These are phyloP conservation scores for Rhytidhysteron rufulum DNA, from an alignment of 2,329 filamentous ascomycete species.

Conservation along the genomic window DNA sequence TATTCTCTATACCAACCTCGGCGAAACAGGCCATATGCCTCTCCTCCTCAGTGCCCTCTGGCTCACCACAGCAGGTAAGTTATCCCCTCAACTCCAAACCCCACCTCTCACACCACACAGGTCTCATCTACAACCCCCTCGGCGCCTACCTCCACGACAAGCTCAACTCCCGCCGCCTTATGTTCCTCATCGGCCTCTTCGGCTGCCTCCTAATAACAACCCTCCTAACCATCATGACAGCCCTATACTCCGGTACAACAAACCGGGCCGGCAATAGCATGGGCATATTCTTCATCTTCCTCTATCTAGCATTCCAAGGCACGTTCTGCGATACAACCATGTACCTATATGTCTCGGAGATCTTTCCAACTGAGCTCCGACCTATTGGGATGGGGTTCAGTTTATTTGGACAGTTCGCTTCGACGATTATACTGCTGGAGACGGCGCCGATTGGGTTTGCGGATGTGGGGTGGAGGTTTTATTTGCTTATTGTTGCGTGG, in stretches of 20 bases:
- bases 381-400: conserved; percentile 52
- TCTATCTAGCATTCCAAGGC: conserved; percentile 49
- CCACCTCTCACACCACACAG: not conserved
- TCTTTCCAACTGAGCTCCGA: conserved; percentile 47
- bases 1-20: conserved; percentile 37
- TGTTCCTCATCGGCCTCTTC: conserved; percentile 30
- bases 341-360: conserved; percentile 39
- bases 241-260: conserved; percentile 35
- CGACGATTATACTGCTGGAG: conserved; percentile 44
- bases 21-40: conserved; percentile 39
- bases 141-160: conserved; percentile 14
- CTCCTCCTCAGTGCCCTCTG: conserved; percentile 39
- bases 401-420: conserved; percentile 39
- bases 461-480: conserved; percentile 49
- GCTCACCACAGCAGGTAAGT: conserved; percentile 40
- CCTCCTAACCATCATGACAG: conserved; percentile 29
- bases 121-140: conserved; percentile 22
- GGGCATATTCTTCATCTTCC: conserved; percentile 41
- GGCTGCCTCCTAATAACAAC: conserved; percentile 13
- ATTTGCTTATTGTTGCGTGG: conserved; percentile 35
- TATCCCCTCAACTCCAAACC: not conserved
- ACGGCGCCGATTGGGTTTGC: conserved; percentile 25
- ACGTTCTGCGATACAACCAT: conserved; percentile 40
- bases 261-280: conserved; percentile 40
- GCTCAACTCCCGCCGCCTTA: conserved; percentile 10